Conservation (phyloP, 768 basidiomycete genomes). For the Hericium coralloides region DNA sequence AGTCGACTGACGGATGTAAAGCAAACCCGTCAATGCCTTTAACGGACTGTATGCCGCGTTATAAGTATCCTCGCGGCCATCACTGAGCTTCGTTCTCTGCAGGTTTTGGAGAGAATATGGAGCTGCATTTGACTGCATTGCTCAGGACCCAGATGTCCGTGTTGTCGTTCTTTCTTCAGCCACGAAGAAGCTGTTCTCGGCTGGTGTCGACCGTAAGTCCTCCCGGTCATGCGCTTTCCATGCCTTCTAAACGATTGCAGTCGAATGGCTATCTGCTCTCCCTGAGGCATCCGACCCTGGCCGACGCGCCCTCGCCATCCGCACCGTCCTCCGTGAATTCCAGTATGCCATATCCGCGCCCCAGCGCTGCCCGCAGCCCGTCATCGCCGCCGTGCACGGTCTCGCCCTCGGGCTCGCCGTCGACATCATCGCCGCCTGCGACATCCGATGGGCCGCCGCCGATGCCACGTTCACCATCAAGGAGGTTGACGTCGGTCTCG, state of each 20-base stretch:
- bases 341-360: constrained; percentile 66
- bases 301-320: constrained; percentile 39
- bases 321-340: constrained; percentile 44
- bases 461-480: constrained; percentile 64
- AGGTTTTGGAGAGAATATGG: constrained; percentile 74
- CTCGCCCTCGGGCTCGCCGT: constrained; percentile 65
- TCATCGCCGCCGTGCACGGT: constrained; percentile 78
- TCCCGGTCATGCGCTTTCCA: background rate
- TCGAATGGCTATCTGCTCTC: constrained; percentile 21
- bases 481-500: constrained; percentile 82
- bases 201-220: constrained; percentile 68
- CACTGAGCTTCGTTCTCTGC: background rate
- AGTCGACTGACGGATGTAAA: background rate
- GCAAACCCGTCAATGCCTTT: constrained; percentile 11
- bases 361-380: constrained; percentile 63
- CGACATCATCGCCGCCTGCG: constrained; percentile 69
- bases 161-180: constrained; percentile 66
- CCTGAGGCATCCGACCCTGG: constrained; percentile 34
- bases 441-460: constrained; percentile 66
- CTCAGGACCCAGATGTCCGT: constrained; percentile 47
- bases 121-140: constrained; percentile 46
- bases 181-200: constrained; percentile 68
- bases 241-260: background rate
- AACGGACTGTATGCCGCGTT: constrained; percentile 2
- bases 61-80: background rate